These are phyloP conservation scores for Coriolopsis trogii DNA, from an alignment of 1,284 basidiomycete genomes.

Conservation along the genomic window DNA sequence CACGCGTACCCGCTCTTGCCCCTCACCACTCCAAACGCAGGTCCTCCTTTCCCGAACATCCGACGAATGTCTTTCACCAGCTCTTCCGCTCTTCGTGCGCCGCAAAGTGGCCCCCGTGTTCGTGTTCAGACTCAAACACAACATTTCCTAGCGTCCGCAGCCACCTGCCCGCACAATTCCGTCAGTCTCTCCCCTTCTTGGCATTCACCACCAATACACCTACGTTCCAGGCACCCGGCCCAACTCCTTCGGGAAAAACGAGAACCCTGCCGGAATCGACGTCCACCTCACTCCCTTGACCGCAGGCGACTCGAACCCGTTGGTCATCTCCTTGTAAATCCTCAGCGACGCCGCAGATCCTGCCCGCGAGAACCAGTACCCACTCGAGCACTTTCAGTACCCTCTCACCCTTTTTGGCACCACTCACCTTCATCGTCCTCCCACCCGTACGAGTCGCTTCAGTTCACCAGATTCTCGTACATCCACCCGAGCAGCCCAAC, in stretches of 20 bases:
- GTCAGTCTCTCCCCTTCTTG: too few relatives aligned
- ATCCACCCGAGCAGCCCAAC: slow-evolving; percentile 61
- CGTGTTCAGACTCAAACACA: slow-evolving; percentile 32
- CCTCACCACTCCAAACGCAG: slow-evolving; percentile 23
- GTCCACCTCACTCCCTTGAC: slow-evolving; percentile 12
- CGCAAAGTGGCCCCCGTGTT: slow-evolving; percentile 35
- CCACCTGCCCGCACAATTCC: too few relatives aligned
- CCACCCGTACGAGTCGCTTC: slow-evolving; percentile 56
- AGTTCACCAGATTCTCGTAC: slow-evolving; percentile 57
- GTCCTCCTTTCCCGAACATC: slow-evolving; percentile 29
- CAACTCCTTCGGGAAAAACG: slow-evolving; percentile 38
- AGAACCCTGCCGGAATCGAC: slow-evolving; percentile 35
- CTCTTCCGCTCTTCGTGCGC: slow-evolving; percentile 31
- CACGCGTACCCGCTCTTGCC: slow-evolving; percentile 20
- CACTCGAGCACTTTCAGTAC: slow-evolving; percentile 10
- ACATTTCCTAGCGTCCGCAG: slow-evolving; percentile 28
- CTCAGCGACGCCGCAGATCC: slow-evolving; percentile 42
- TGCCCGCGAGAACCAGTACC: slow-evolving; percentile 26
- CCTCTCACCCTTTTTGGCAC: background rate
- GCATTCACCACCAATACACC: too few relatives aligned
- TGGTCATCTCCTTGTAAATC: slow-evolving; percentile 40
- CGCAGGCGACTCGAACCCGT: background rate
- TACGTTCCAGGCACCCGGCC: slow-evolving; percentile 28
- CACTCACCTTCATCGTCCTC: slow-evolving; percentile 49
- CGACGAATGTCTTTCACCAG: slow-evolving; percentile 33